Conservation (phyloP, 2,329 filamentous ascomycete genomes). For the Paraphoma sp. region DNA sequence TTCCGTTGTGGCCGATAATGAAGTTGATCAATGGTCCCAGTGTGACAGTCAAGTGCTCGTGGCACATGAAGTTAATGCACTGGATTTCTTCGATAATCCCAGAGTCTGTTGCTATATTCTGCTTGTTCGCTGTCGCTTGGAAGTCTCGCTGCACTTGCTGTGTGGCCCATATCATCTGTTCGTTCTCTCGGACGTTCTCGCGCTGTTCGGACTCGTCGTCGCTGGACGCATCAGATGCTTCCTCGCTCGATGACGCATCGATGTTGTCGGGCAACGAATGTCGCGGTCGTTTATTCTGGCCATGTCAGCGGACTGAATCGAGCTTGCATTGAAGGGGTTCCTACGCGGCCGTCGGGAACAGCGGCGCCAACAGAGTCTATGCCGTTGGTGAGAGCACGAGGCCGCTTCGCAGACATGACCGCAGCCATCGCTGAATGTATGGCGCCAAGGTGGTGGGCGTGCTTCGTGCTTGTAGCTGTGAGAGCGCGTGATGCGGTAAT, state of each 20-base stretch:
- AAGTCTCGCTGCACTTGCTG: slow-evolving; percentile 39
- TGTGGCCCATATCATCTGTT: slow-evolving; percentile 34
- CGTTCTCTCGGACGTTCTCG: slow-evolving; percentile 24
- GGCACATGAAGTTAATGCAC: slow-evolving; percentile 97
- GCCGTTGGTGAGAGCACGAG: slow-evolving; percentile 30
- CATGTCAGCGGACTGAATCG: slow-evolving; percentile 13
- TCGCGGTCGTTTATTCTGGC: slow-evolving; percentile 41
- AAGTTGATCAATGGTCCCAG: slow-evolving; percentile 98
- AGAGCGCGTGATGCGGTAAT: slow-evolving; percentile 6
- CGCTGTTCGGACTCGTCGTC: slow-evolving; percentile 17
- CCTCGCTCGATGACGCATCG: slow-evolving; percentile 23
- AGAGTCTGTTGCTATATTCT: slow-evolving; percentile 77
- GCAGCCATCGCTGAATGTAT: slow-evolving; percentile 29
- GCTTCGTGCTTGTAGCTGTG: not conserved
- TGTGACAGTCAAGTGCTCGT: slow-evolving; percentile 78
- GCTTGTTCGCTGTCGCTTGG: slow-evolving; percentile 21
- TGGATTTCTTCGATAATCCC: slow-evolving; percentile 88
- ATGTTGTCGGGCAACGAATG: slow-evolving; percentile 27
- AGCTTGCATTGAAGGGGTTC: slow-evolving; percentile 5
- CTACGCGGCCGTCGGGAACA: slow-evolving; percentile 25
- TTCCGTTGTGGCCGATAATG: slow-evolving; percentile 96
- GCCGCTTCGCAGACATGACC: slow-evolving; percentile 42
- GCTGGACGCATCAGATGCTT: slow-evolving; percentile 13
- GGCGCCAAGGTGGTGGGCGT: not conserved
- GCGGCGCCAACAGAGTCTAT: slow-evolving; percentile 14